Evolutionary conservation across 768 basidiomycete genomes (phyloP).

Genomic region (Tulasnella sp.): DNA sequence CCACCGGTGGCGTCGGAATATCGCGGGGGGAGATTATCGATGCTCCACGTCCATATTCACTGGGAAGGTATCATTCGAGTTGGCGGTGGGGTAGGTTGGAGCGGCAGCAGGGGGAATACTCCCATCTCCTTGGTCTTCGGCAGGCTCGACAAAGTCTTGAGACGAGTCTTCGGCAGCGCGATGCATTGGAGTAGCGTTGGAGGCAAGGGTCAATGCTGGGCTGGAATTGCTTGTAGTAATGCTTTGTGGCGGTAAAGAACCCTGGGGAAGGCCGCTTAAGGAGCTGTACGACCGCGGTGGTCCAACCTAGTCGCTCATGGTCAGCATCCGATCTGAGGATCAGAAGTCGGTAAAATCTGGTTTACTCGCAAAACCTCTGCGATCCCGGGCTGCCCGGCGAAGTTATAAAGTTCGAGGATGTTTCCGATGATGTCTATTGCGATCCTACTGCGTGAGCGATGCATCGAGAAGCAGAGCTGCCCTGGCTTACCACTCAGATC

Average conservation of each 20-base stretch:
- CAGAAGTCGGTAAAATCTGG: conserved; percentile 39
- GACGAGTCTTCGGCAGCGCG: conserved; percentile 3
- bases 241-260: not conserved
- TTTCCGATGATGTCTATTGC: conserved; percentile 53
- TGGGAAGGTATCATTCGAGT: not conserved
- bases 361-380: conserved; percentile 45
- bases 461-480: not conserved
- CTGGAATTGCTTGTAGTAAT: conserved; percentile 18
- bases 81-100: not conserved
- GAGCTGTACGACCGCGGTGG: conserved; percentile 25
- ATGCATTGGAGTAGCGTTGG: conserved; percentile 17
- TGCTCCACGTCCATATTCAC: not conserved
- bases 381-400: conserved; percentile 29
- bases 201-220: conserved; percentile 12
- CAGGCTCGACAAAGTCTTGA: conserved; percentile 3
- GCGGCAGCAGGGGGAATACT: not conserved
- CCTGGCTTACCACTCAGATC: conserved; percentile 49
- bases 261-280: conserved; percentile 25
- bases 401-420: conserved; percentile 59
- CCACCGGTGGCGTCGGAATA: not conserved
- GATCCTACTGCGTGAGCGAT: not conserved
- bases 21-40: not conserved
- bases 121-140: not conserved
- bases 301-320: conserved; percentile 26
- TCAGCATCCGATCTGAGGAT: not conserved